A percentile compares a stretch with the other conserved stretches of the same genome.
Evolutionary conservation across 2,329 filamentous ascomycete genomes (phyloP).

Genomic region (Leptographium wingfieldii): DNA sequence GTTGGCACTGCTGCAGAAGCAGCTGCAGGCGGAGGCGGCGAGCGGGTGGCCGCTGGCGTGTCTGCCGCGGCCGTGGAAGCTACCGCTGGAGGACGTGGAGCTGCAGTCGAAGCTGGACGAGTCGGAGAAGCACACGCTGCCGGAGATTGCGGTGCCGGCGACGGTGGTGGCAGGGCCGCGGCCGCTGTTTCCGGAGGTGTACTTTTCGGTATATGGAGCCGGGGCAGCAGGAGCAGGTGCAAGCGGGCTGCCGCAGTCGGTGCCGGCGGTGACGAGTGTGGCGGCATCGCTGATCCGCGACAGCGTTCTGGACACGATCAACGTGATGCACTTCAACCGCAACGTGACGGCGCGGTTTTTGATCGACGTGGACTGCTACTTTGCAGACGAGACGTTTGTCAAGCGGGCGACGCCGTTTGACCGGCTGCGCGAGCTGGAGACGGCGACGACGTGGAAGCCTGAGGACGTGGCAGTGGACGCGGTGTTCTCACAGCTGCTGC

Average conservation of each 20-base stretch:
- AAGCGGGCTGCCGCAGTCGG: constrained; percentile 57
- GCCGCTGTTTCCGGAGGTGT: constrained; percentile 81
- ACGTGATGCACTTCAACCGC: constrained; percentile 85
- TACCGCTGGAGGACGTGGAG: constrained; percentile 48
- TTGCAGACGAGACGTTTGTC: constrained; percentile 77
- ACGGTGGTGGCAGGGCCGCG: constrained; percentile 62
- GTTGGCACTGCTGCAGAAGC: constrained; percentile 71
- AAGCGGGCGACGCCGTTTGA: constrained; percentile 91
- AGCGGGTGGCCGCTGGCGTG: constrained; percentile 63
- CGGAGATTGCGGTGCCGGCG: constrained; percentile 61
- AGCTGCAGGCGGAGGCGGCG: constrained; percentile 65
- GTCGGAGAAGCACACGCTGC: constrained; percentile 61
- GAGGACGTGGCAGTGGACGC: constrained; percentile 97
- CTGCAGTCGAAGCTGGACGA: constrained; percentile 45
- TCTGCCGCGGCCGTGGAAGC: constrained; percentile 55
- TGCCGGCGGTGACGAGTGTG: constrained; percentile 64
- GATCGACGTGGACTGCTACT: constrained; percentile 92
- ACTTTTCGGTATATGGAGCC: constrained; percentile 68
- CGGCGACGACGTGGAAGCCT: constrained; percentile 78
- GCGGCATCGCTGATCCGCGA: constrained; percentile 78
- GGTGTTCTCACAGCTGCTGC: constrained; percentile 89
- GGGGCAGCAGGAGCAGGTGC: neutral
- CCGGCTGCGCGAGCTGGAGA: constrained; percentile 59
- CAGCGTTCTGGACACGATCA: constrained; percentile 81
- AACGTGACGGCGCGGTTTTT: constrained; percentile 76